A percentile compares a stretch with the other conserved stretches of the same genome.
These are phyloP conservation scores for Rubia yunnanensis DNA, from an alignment of 257 asterid species.

Conservation along the genomic window DNA sequence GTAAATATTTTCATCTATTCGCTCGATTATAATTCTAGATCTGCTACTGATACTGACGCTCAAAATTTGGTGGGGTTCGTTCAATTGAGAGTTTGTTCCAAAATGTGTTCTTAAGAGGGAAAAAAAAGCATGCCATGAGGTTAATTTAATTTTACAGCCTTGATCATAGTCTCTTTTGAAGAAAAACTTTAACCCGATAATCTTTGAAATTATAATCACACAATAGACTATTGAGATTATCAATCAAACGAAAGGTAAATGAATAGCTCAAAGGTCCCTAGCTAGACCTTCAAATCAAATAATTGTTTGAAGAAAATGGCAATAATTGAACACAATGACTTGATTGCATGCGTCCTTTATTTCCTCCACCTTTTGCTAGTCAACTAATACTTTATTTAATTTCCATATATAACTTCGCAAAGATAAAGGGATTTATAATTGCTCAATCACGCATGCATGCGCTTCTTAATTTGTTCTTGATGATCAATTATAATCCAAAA, in stretches of 20 bases:
- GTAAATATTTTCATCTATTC: not conserved
- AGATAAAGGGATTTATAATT: not conserved
- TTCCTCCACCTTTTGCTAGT: slow-evolving; percentile 1
- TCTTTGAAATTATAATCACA: not conserved
- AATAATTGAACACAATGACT: slow-evolving; percentile 29
- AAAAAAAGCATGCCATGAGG: too few species aligned
- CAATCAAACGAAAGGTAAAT: not conserved
- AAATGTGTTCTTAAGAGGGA: not conserved
- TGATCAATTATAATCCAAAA: not conserved
- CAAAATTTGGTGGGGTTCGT: not conserved
- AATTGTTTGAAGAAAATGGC: slow-evolving; percentile 32
- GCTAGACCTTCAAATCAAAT: slow-evolving; percentile 35
- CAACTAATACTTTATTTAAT: not conserved
- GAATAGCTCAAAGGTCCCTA: not conserved
- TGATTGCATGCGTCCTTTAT: slow-evolving; percentile 28
- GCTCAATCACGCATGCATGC: not conserved
- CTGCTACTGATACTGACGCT: not conserved
- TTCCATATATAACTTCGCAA: not conserved
- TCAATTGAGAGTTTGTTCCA: not conserved
- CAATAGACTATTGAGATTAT: not conserved
- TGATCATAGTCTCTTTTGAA: too few species aligned
- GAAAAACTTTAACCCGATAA: too few species aligned
- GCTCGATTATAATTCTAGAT: too few species aligned
- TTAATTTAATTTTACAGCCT: too few species aligned
- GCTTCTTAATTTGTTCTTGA: not conserved